Base-by-base conservation (phyloP, 441 rosid species). In the Populus hybrid region DNA sequence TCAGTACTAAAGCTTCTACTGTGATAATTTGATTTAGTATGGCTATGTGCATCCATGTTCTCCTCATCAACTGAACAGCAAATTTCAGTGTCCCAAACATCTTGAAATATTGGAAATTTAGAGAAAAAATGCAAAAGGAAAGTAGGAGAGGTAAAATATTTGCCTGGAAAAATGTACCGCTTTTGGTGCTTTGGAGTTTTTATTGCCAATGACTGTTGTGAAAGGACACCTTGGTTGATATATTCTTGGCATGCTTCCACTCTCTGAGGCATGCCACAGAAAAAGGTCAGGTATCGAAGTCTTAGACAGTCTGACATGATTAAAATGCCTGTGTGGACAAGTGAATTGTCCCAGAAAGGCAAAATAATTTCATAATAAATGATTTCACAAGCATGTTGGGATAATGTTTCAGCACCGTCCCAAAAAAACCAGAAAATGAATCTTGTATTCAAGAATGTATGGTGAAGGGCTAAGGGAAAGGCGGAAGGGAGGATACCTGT, bases 161-260 rank as follows among this genome's bases (percentile, higher is more conserved):
- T 90, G 88, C 99, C 97, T 80, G 95, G 93, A 81, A 90, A 86
- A 80, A 86, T 84, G 86, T 94, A 95, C 24, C 86, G 89, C 81
- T 85, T 89, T 50, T 90, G 88, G 86, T 90, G 82, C 82, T 78
- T 86, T 9, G 92, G 89, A 77, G 82, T 77, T 57, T 84, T 83
- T 30, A 90, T 74, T 70, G 72, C 77, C 82, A 86, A 78, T 50
- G 87, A 84, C 36, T 91, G 93, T 74, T 89, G 92, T 79, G 82
- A 83, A 70, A 86, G 67, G 73, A 94, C 93, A 20, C 87, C 82
- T 53, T 81, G 86, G 82, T 75, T 83, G 66, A 68, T 80, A 75
- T 82, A 90, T 42, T 88, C 91, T 82, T 85, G 89, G 80, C 93
- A 91, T 66, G 93, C 71, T 78, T 79, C 78, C 74, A 87, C 24